Evolutionary conservation across 2,329 filamentous ascomycete species (phyloP).

Genomic region (Phyllosticta capitalensis): DNA sequence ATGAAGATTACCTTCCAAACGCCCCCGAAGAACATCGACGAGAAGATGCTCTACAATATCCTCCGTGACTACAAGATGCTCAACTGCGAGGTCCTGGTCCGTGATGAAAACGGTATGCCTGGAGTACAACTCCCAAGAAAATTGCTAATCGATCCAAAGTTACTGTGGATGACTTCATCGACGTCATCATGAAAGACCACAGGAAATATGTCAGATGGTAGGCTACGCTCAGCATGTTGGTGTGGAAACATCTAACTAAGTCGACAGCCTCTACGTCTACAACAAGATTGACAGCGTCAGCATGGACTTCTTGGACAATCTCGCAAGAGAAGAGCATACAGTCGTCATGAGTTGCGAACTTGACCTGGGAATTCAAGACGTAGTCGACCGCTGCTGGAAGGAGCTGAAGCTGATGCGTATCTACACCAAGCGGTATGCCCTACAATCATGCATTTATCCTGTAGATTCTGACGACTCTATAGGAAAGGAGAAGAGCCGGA

Average conservation of each 20-base stretch:
- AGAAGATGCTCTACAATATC: constrained; percentile 98
- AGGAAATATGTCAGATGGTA: constrained; percentile 81
- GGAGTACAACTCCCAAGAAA: neutral
- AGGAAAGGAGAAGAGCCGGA: constrained; percentile 84
- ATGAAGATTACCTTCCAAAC: constrained; percentile 97
- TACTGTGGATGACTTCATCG: constrained; percentile 96
- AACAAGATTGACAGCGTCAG: constrained; percentile 98
- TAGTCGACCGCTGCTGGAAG: constrained; percentile 90
- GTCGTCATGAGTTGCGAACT: constrained; percentile 97
- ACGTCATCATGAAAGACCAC: constrained; percentile 99
- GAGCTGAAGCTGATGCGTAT: constrained; percentile 83
- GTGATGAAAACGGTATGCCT: constrained; percentile 69
- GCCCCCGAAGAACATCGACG: constrained; percentile 83
- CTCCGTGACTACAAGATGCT: constrained; percentile 97
- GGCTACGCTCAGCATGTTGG: neutral
- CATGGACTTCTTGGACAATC: constrained; percentile 82
- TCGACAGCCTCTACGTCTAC: constrained; percentile 80
- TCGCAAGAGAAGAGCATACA: constrained; percentile 87
- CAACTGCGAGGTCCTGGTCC: constrained; percentile 90
- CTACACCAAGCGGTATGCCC: constrained; percentile 69
- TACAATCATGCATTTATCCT: neutral
- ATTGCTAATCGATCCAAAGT: constrained; percentile 35
- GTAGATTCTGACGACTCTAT: constrained; percentile 11
- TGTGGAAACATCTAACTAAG: neutral
- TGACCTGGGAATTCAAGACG: constrained; percentile 84